phyloP scores from a whole-genome alignment of 495 filamentous ascomycete species.

The Penicillium roqueforti region DNA sequence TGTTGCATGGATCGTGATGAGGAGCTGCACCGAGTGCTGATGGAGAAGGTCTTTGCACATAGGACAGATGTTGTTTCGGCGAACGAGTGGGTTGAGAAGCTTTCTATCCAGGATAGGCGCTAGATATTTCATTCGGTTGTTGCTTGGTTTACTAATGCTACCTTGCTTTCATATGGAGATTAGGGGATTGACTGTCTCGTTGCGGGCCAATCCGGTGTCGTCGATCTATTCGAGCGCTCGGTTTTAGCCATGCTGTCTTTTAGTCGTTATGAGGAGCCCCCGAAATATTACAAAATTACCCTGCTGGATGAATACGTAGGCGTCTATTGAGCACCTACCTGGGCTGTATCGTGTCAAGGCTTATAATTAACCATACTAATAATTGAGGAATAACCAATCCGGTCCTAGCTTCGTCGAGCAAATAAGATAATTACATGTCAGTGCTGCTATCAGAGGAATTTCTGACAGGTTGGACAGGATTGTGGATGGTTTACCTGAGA shows the following conservation, averaged over 20 bases:
- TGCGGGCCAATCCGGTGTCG: no score
- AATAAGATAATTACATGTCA: neutral
- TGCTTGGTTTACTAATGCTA: no score
- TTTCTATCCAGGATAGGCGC: neutral
- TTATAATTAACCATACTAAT: no score
- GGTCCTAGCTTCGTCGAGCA: no score
- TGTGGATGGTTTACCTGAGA: no score
- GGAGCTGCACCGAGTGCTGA: slow-evolving; percentile 32
- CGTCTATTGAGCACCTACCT: no score
- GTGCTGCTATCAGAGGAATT: no score
- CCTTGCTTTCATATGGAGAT: neutral
- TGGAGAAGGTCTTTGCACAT: slow-evolving; percentile 32
- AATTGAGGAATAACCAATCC: no score
- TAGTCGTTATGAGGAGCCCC: no score
- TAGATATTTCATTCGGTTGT: neutral
- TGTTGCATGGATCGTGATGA: slow-evolving; percentile 35
- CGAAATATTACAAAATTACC: neutral
- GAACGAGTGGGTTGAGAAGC: slow-evolving; percentile 16
- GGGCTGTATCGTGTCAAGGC: no score
- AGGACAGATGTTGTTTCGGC: slow-evolving; percentile 22
- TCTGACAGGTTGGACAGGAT: neutral
- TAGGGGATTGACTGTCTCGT: neutral
- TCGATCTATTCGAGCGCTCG: neutral
- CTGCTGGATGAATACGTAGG: no score
- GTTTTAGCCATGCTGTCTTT: neutral